A percentile compares a stretch with the other conserved stretches of the same genome.
Evolutionary conservation across 768 basidiomycete genomes (phyloP).

Genomic region (Scleroderma bovista): DNA sequence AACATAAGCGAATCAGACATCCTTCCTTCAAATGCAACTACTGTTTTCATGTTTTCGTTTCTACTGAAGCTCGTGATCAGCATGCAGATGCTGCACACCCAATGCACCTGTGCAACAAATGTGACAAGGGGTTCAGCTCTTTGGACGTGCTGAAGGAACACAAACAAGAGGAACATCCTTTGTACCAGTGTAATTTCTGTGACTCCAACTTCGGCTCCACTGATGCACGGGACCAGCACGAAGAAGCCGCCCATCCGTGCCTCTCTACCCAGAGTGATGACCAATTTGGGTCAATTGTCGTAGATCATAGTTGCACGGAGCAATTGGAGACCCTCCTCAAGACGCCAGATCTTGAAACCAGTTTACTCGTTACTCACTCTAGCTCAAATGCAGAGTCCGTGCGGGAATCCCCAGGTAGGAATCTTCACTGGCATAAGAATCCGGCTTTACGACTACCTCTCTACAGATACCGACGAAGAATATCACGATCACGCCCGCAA

Average conservation of each 20-base stretch:
- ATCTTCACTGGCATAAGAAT: background rate
- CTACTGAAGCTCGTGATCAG: slow-evolving; percentile 1
- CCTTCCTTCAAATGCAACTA: slow-evolving; percentile 11
- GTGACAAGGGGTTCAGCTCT: background rate
- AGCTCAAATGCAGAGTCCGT: too few relatives aligned
- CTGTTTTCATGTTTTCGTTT: slow-evolving; percentile 10
- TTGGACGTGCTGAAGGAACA: background rate
- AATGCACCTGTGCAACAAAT: background rate
- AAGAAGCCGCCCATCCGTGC: background rate
- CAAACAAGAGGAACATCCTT: background rate
- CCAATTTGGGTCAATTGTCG: slow-evolving; percentile 3
- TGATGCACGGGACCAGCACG: slow-evolving; percentile 5
- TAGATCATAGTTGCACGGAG: too few relatives aligned
- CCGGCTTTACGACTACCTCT: too few relatives aligned
- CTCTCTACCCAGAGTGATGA: background rate
- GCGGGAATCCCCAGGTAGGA: background rate
- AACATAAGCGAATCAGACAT: slow-evolving; percentile 1
- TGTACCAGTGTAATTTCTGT: background rate
- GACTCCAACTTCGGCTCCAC: slow-evolving; percentile 4
- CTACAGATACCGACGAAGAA: background rate
- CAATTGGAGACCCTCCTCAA: too few relatives aligned
- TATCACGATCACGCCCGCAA: slow-evolving; percentile 13
- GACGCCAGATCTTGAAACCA: too few relatives aligned
- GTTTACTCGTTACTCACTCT: too few relatives aligned
- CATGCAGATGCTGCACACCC: slow-evolving; percentile 13